phyloP scores from a whole-genome alignment of 768 basidiomycete species.

The Boletus speciosus region DNA sequence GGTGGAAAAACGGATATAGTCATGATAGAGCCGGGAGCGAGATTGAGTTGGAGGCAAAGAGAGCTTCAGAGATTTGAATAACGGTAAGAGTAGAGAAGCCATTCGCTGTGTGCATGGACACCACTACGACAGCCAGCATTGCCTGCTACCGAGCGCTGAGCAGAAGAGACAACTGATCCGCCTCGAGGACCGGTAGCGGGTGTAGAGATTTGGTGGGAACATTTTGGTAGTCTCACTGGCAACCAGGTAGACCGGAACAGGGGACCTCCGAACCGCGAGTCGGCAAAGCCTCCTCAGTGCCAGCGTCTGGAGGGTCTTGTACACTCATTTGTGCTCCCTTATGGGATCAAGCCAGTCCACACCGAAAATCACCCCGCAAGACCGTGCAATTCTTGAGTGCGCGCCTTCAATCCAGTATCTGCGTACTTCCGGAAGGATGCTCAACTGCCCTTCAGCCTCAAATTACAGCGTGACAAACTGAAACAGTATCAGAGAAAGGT shows the following conservation, averaged over 20 bases:
- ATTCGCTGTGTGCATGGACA: slow-evolving; percentile 27
- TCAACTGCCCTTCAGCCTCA: slow-evolving; percentile 58
- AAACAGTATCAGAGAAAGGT: slow-evolving; percentile 96
- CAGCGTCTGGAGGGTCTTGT: not conserved
- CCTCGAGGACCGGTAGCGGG: slow-evolving; percentile 13
- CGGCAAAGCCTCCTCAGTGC: not conserved
- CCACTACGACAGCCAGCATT: slow-evolving; percentile 27
- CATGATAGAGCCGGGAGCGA: slow-evolving; percentile 50
- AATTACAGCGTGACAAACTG: slow-evolving; percentile 93
- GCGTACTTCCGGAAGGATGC: slow-evolving; percentile 11
- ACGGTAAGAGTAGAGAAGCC: slow-evolving; percentile 25
- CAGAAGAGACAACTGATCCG: slow-evolving; percentile 2
- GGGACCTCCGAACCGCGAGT: not conserved
- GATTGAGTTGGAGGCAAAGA: slow-evolving; percentile 8
- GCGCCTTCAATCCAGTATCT: slow-evolving; percentile 31
- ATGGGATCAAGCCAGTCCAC: slow-evolving; percentile 74
- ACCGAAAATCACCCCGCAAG: slow-evolving; percentile 90
- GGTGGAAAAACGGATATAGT: slow-evolving; percentile 57
- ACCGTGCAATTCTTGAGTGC: slow-evolving; percentile 93
- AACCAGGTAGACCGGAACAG: not conserved
- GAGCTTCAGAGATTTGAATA: slow-evolving; percentile 16
- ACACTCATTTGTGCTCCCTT: not conserved
- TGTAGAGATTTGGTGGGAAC: slow-evolving; percentile 19
- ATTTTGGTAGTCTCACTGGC: not conserved
- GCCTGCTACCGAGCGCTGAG: slow-evolving; percentile 17